Base-by-base conservation (phyloP, 2,329 filamentous ascomycete genomes). In the Penicillium italicum region DNA sequence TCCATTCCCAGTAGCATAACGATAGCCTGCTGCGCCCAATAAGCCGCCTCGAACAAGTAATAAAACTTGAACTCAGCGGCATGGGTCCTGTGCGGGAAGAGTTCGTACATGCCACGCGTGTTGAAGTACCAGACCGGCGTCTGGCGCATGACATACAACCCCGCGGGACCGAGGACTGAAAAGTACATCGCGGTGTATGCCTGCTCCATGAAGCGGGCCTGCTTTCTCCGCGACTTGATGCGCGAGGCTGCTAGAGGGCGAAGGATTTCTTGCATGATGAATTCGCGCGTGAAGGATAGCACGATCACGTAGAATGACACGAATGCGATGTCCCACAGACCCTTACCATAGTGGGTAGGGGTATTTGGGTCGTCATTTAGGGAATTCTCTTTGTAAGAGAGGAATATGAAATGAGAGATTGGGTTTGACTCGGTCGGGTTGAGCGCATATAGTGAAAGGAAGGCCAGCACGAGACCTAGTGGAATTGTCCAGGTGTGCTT, bases 41-140 rank as follows among this genome's bases (percentile, higher is more conserved):
- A 96, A 59, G 88, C 88, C 47, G 90, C 91, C 76, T 96, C 87
- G 68, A 96, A 88, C 61, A 96, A 80, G 74, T 96, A 96, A 78
- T 96, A 96, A 60, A 91, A 90, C 79, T 96, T 96, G 82, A 96
- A 90, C 38, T 81, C 68, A 55, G 80, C 89, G 57, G 88, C 86
- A 70, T 93, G 90, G 14, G 86, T 86, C 68, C 82, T 81, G 75
- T 96, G 91, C 18, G 91, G 91, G 71, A 90, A 96, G 26, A 77
- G 78, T 72, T 92, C 89, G 76, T 93, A 96, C 89, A 96, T 95
- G 73, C 84, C 90, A 33, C 76, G 77, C 1, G 89, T 93, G 75
- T 93, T 90, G 80, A 95, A 96, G 74, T 95, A 96, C 91, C 91
- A 96, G 30, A 96, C 85, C 2, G 91, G 88, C n/a, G 89, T 91